Base-by-base conservation (phyloP, 2,329 filamentous ascomycete genomes). In the Arthrobotrys sphaeroides region DNA sequence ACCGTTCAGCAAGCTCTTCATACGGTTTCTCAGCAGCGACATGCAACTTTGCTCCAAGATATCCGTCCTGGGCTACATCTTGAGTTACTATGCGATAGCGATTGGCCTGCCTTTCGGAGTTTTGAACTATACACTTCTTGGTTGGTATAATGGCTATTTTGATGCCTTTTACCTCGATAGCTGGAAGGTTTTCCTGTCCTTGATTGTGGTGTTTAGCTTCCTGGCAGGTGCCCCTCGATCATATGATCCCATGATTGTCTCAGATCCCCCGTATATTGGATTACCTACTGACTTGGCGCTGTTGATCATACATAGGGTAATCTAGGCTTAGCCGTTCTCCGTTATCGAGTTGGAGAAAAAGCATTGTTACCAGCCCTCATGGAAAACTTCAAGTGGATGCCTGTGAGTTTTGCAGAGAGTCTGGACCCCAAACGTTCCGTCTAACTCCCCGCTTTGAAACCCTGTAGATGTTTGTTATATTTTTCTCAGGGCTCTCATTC, bases 61-160 rank as follows among this genome's bases (percentile, higher is more conserved):
- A 77, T 91, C 89, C 36, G 90, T 92, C 80, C 82, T 92, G 79
- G 88, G 88, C 1, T 91, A 91, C 81, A 88, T 91, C 77, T 88
- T 88, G 42, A 90, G 90, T 6, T 91, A 67, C 24, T 67, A 67
- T 26, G 62, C 62, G n/a, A 33, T 57, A 33, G 62, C 40, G n/a
- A 57, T 67, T 16, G 62, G 33, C 7, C 33, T 67, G 2, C 49
- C 62, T 22, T 53, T 67, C 7, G 51, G 47, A 4, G 4, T 67
- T 31, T n/a, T 67, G 13, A 67, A 67, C 22, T 67, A 67, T 36
- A 57, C 53, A 1, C 26, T 67, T 16, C 40, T 43, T 38, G 62
- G 62, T 57, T 67, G 62, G 62, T 45, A 28, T 31, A 51, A 57
- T 5, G 62, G 62, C 5, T 67, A 53, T 26, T 40, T 67, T 4